Base-by-base conservation (phyloP, 495 filamentous ascomycete genomes). In the Cercophora newfieldiana region DNA sequence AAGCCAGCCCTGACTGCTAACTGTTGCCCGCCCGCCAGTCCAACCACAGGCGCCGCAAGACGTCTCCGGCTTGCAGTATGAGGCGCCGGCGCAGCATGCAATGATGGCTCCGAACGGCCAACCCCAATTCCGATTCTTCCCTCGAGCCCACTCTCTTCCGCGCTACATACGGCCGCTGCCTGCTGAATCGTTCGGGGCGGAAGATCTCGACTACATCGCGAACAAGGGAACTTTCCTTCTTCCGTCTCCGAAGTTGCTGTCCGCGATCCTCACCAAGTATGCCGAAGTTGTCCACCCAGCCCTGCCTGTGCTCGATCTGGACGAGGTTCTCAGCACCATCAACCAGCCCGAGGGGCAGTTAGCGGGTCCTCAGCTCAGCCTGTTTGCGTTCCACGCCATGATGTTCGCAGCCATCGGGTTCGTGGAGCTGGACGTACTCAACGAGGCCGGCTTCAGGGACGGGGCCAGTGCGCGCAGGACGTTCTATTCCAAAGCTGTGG, bases 351-450 rank as follows among this genome's bases (percentile, higher is more conserved):
- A 70, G 75, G 18, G 8, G 8, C 10, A 7, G n/a, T 1, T 8
- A 7, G 50, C 8, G n/a, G n/a, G n/a, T 7, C 7, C 37, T 18
- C 37, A 53, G 26, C 14, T 91, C 69, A 94, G 92, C 76, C 76
- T 96, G 66, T 82, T 96, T 62, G 78, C 93, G 7, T 93, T 92
- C 75, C 90, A 93, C 72, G 88, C 89, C 22, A 87, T 93, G 51
- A 92, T 93, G 91, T 94, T 93, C 71, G 86, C 88, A 7, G 90
- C 89, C 2, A 88, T 87, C 56, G 88, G 90, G 18, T 93, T 93
- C 72, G 87, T 94, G 31, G 89, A 91, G 70, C 84, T 89, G 73
- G 83, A 86, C 47, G 81, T 86, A 71, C 80, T 96, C 26, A 85
- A 83, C 33, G 82, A 84, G 30, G 89, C 89, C 3, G 92, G 92